phyloP scores from a whole-genome alignment of 140 eudicot genomes.

The Cichorium intybus region DNA sequence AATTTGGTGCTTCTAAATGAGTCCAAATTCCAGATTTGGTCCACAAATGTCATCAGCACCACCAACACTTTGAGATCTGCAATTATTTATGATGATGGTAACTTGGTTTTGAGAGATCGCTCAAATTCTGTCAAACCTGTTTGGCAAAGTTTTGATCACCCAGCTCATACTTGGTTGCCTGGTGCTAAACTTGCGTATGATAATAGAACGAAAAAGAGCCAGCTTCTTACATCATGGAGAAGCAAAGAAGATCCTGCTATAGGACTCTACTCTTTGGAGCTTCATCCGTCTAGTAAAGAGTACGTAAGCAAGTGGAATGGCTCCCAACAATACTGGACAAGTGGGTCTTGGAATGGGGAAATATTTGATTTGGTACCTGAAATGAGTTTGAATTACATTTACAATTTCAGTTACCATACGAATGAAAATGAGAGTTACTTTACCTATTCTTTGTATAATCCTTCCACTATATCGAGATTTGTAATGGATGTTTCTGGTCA shows the following conservation, averaged over 20 bases:
- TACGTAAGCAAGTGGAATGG: constrained; percentile 48
- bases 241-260: constrained; percentile 50
- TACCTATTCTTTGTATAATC: constrained; percentile 38
- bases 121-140: constrained; percentile 8
- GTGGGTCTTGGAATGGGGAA: constrained; percentile 54
- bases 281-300: constrained; percentile 29
- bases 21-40: constrained; percentile 42
- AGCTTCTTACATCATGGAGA: constrained; percentile 61
- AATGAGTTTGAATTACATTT: constrained; percentile 32
- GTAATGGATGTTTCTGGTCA: constrained; percentile 61
- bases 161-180: constrained; percentile 50
- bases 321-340: constrained; percentile 51
- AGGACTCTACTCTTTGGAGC: constrained; percentile 48
- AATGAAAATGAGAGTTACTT: constrained; percentile 63
- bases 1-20: constrained; percentile 46
- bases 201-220: constrained; percentile 30
- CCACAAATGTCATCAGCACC: constrained; percentile 28
- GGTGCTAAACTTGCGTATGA: constrained; percentile 49
- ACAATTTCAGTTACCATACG: constrained; percentile 40
- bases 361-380: constrained; percentile 42
- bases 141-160: background rate
- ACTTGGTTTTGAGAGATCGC: constrained; percentile 43
- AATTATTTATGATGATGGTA: constrained; percentile 55
- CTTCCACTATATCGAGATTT: constrained; percentile 35
- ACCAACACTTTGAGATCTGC: constrained; percentile 18